These are phyloP conservation scores for Diplocarpon mali DNA, from an alignment of 2,329 filamentous ascomycete species.

Conservation along the genomic window DNA sequence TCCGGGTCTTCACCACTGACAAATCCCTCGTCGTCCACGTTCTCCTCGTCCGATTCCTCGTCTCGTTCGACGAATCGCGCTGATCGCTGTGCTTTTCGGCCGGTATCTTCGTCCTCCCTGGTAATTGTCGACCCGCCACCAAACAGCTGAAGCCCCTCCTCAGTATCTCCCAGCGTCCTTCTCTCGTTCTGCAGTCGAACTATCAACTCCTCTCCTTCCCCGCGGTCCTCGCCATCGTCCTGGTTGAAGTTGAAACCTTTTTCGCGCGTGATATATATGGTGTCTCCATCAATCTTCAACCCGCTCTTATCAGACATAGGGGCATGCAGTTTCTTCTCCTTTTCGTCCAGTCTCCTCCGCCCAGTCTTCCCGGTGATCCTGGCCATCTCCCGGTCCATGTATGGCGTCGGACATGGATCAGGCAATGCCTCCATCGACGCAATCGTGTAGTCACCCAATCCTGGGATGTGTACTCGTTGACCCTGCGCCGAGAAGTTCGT, in stretches of 20 bases:
- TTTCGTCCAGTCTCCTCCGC: slow-evolving; percentile 76
- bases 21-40: slow-evolving; percentile 39
- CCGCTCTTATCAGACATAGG: slow-evolving; percentile 98
- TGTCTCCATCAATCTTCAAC: slow-evolving; percentile 91
- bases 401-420: slow-evolving; percentile 90
- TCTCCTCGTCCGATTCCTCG: slow-evolving; percentile 45
- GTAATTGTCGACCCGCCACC: slow-evolving; percentile 61
- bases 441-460: slow-evolving; percentile 80
- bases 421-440: slow-evolving; percentile 76
- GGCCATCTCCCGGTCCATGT: slow-evolving; percentile 75
- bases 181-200: slow-evolving; percentile 78
- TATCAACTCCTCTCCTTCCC: slow-evolving; percentile 92
- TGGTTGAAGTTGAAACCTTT: slow-evolving; percentile 67
- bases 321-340: slow-evolving; percentile 91
- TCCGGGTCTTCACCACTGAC: slow-evolving; percentile 26
- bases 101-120: slow-evolving; percentile 47
- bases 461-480: slow-evolving; percentile 83
- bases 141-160: slow-evolving; percentile 78
- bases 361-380: slow-evolving; percentile 76
- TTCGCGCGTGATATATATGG: slow-evolving; percentile 73
- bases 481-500: slow-evolving; percentile 85
- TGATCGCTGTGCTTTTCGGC: slow-evolving; percentile 47
- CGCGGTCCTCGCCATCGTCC: slow-evolving; percentile 53
- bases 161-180: slow-evolving; percentile 69
- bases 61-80: slow-evolving; percentile 49